Evolutionary conservation across 139 green algal genomes (phyloP).

Genomic region (Parachlorella kessleri): DNA sequence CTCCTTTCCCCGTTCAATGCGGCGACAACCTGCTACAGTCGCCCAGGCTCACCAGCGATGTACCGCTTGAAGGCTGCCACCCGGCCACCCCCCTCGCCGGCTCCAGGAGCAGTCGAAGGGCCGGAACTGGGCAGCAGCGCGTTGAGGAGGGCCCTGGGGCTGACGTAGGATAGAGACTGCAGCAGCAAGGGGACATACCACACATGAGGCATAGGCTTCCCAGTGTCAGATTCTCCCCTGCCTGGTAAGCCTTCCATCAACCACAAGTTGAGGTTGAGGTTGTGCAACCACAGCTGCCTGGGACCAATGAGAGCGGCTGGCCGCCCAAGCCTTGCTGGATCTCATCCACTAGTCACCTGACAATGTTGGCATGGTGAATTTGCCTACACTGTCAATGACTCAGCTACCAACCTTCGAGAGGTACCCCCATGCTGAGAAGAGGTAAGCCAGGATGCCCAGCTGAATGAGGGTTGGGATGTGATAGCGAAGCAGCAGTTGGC

Average conservation of each 20-base stretch:
- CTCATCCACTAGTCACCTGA: no score
- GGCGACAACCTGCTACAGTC: no score
- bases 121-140: constrained; percentile 48
- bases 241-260: no score
- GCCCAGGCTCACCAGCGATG: constrained; percentile 49
- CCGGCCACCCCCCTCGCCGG: constrained; percentile 11
- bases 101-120: background rate
- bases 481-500: constrained; percentile 33
- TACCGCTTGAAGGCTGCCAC: constrained; percentile 69
- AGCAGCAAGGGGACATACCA: background rate
- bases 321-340: no score
- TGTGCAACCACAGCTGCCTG: no score
- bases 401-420: constrained; percentile 39
- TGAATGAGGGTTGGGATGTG: constrained; percentile 46
- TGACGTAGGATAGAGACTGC: constrained; percentile 62
- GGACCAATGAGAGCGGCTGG: no score
- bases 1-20: no score
- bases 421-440: constrained; percentile 34
- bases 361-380: no score
- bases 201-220: background rate
- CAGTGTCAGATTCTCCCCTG: no score
- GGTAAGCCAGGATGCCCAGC: constrained; percentile 48
- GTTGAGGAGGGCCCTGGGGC: constrained; percentile 68
- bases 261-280: no score
- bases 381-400: no score